Base-by-base conservation (phyloP, 768 basidiomycete species). In the Xerocomus spinulosus region DNA sequence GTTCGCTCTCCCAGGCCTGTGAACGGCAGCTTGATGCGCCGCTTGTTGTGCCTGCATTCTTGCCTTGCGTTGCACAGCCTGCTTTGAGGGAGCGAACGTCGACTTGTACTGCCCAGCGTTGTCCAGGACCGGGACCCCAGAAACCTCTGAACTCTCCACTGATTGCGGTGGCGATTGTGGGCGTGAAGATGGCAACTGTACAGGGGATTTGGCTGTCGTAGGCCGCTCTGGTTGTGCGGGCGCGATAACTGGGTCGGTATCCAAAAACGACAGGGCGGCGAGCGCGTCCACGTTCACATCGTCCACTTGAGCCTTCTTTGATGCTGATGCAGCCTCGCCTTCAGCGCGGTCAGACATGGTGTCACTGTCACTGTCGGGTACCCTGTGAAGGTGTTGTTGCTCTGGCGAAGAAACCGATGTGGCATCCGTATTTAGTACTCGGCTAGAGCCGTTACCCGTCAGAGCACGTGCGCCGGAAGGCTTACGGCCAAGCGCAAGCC, bases 41-140 rank as follows among this genome's bases (percentile, higher is more conserved):
- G 81, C 85, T 60, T 91, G 86, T 55, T 89, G 86, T 10, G 86
- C 90, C 60, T 94, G 83, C 13, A 79, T 76, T 61, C 87, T 89
- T 8, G 88, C 87, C 57, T 87, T 86, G 44, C 95, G 78, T 61
- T 97, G 85, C 18, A 82, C 81, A 32, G 92, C 92, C 53, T 85
- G 81, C 59, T 80, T 87, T 15, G 87, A 89, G 2, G 85, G 85
- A 0, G 92, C 88, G 62, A 97, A 97, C 4, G 94, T 92, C 0
- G 92, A 94, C 44, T 81, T 82, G 69, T 78, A 87, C 45, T 80
- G 78, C 2, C 68, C 55, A 34, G 48, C 56, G 17, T 63, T 62
- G 35, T 66, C 68, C 13, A 62, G 51, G 42, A 52, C 51, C 36
- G 63, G 51, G 42, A 52, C 51, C 36, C n/a, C 65, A 7, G 55